Evolutionary conservation across 768 basidiomycete genomes (phyloP).

Genomic region (Amanita jacksonii): DNA sequence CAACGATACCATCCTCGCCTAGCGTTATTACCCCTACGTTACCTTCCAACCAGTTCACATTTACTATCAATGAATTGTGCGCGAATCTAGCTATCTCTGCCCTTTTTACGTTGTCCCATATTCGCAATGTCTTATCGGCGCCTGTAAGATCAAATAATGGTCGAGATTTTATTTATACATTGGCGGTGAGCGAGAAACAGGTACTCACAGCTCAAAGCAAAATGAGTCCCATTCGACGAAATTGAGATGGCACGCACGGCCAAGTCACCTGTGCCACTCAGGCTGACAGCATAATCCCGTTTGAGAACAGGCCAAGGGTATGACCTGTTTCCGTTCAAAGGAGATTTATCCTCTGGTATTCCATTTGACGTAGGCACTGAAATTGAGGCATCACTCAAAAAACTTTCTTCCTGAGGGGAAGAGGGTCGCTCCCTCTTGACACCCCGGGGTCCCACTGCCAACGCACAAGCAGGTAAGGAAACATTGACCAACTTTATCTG

Average conservation of each 20-base stretch:
- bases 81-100: slow-evolving; percentile 48
- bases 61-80: slow-evolving; percentile 39
- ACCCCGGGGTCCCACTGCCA: slow-evolving; percentile 10
- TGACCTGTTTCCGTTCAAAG: neutral
- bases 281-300: slow-evolving; percentile 23
- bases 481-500: neutral
- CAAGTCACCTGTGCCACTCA: slow-evolving; percentile 39
- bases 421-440: slow-evolving; percentile 16
- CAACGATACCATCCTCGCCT: slow-evolving; percentile 45
- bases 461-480: neutral
- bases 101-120: slow-evolving; percentile 43
- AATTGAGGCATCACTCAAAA: no score
- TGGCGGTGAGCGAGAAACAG: neutral
- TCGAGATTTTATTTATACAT: neutral
- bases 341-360: neutral
- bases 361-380: neutral
- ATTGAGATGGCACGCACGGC: slow-evolving; percentile 40
- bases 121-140: slow-evolving; percentile 49
- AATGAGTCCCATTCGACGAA: slow-evolving; percentile 40
- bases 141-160: slow-evolving; percentile 23
- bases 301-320: slow-evolving; percentile 39
- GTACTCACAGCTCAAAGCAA: slow-evolving; percentile 50
- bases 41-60: slow-evolving; percentile 50
- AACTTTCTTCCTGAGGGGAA: neutral
- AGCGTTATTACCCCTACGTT: slow-evolving; percentile 50